Evolutionary conservation across 768 basidiomycete species (phyloP), one percentile per base, ranked within the genome.

Genomic region (button mushroom (Agaricus bisporus)): DNA sequence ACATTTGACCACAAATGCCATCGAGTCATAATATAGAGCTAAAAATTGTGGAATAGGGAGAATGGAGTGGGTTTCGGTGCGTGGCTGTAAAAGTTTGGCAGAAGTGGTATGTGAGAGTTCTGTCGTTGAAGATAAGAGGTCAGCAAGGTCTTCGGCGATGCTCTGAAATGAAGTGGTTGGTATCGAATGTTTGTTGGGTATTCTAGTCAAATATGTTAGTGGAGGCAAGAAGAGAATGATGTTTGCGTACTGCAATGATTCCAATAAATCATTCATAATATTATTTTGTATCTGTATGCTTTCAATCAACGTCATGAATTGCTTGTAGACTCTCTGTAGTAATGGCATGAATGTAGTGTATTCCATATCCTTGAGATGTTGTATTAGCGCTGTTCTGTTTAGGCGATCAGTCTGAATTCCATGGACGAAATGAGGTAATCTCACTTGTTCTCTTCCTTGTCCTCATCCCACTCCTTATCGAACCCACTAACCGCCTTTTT

Each of bases 1-100:
- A 63, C 90, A 92, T 58, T 76, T 77, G 22, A 97, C 79, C 8
- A 98, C 92, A 60, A 98, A 98, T 22, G 77, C 69, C 95, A 95
- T 98, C 1, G 88, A 85, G 59, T 81, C 78, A 51, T 86, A 85
- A 74, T 95, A 95, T 54, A 98, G 75, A 10, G 74, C 77, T 32
- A 91, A 72, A 70, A 98, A 98, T 42, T 85, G 81, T 3, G 76
- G 70, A 32, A 98, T 69, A 20, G 82, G 74, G 20, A 98, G 77
- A 11, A 77, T 70, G 0, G 88, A 77, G 65, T 95, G 91, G 58
- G 86, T 83, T 57, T 95, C 91, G 12, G 85, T 76, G 26, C 95
- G 82, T 6, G 82, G 72, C 39, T 79, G 73, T 38, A 98, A 70
- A n/a, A 94, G 75, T 64, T 86, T 88, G 17, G 92, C 87, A 1